Percentiles rank a stretch among this genome's conserved stretches.
phyloP scores from a whole-genome alignment of 2,329 filamentous ascomycete genomes.

The Akanthomyces muscarius region DNA sequence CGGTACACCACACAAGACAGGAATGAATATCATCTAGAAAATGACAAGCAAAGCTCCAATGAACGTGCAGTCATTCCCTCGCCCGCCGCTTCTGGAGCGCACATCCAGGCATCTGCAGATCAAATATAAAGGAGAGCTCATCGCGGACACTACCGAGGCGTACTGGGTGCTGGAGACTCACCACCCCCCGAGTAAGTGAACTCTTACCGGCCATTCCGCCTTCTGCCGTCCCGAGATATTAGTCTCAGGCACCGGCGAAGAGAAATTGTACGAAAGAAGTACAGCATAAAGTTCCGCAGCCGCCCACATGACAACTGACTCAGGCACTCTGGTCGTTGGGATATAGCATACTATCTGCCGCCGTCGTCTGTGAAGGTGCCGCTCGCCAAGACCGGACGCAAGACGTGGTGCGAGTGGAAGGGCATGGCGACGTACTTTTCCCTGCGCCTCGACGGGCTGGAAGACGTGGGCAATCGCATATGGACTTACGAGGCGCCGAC shows the following conservation, averaged over 20 bases:
- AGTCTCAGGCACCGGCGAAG: neutral
- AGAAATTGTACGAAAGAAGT: neutral
- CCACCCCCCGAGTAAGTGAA: slow-evolving; percentile 52
- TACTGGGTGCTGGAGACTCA: slow-evolving; percentile 62
- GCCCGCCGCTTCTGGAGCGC: slow-evolving; percentile 54
- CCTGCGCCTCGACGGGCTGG: slow-evolving; percentile 26
- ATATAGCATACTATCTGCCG: slow-evolving; percentile 57
- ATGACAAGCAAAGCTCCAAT: slow-evolving; percentile 42
- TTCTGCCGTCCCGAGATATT: neutral
- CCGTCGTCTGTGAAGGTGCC: slow-evolving; percentile 44
- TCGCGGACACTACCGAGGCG: slow-evolving; percentile 55
- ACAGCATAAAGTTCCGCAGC: neutral
- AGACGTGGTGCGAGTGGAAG: slow-evolving; percentile 58
- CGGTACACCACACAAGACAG: neutral
- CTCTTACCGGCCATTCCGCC: neutral
- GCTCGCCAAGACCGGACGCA: slow-evolving; percentile 41
- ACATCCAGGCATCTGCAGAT: slow-evolving; percentile 52
- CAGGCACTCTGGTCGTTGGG: too few species aligned
- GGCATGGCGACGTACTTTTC: slow-evolving; percentile 56
- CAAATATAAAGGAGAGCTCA: slow-evolving; percentile 49
- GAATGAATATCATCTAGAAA: neutral
- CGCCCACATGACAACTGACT: neutral
- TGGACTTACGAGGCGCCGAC: slow-evolving; percentile 58
- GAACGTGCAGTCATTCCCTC: slow-evolving; percentile 55
- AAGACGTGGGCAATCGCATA: slow-evolving; percentile 46